Evolutionary conservation across 2,329 filamentous ascomycete species (phyloP), one percentile per base, ranked within the genome.

Genomic region (Endocalyx cinctus): DNA sequence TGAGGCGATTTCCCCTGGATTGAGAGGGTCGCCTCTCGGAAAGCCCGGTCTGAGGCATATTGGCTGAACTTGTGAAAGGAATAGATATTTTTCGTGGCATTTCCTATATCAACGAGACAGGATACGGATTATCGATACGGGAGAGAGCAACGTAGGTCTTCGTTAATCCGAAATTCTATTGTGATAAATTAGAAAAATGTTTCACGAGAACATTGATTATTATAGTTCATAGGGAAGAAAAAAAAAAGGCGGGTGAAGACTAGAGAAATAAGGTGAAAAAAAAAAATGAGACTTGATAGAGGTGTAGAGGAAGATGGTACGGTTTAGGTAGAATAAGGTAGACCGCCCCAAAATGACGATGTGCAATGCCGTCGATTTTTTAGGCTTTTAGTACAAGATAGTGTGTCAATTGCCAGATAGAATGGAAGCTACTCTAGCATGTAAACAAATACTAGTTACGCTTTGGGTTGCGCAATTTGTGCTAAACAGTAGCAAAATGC

Each of bases 1-100:
- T 79, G 50, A 94, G 77, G 55, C 85, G 83, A 61, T 81, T 88
- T 57, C 77, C 74, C 63, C 85, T 87, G 50, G 75, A 77, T 46
- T 71, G 69, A 27, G 78, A 81, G 34, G 71, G 66, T 57, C 75
- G 69, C 57, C 76, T 69, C 59, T 77, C 71, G n/a, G n/a, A n/a
- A n/a, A n/a, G n/a, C 49, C 60, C 66, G 43, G 60, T 53, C 34
- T 61, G 58, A 40, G 64, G 55, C 63, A 65, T 71, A 57, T 59
- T 66, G 58, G 64, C 63, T 45, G 61, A 62, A 44, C 54, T 67
- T 52, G 67, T 66, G 55, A 79, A 78, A 39, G 71, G 73, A 49
- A 77, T 77, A 44, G 66, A 59, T 47, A 79, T 65, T 63, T 69
- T 74, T 62, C 72, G 73, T 57, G 74, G 73, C 74, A 79, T 77